Evolutionary conservation across 345 rosid species (phyloP).

Genomic region (Arabidopsis thaliana): DNA sequence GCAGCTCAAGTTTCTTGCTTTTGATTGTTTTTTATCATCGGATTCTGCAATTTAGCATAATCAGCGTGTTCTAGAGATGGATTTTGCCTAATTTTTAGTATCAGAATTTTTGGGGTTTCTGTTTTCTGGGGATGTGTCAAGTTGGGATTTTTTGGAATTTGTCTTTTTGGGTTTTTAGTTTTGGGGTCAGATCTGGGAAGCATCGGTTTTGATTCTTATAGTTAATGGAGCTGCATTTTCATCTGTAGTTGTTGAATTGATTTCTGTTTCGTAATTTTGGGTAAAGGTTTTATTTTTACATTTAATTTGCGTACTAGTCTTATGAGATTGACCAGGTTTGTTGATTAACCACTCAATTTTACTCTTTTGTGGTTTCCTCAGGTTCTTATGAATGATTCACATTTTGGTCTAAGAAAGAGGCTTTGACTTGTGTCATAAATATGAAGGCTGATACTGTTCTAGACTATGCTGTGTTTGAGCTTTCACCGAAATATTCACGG

Average conservation of each 20-base stretch:
- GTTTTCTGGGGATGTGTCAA: constrained; percentile 15
- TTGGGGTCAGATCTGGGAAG: constrained; percentile 41
- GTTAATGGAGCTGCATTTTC: constrained; percentile 6
- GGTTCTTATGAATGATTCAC: constrained; percentile 20
- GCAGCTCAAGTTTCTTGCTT: constrained; percentile 9
- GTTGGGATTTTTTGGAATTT: background rate
- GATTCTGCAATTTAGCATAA: constrained; percentile 11
- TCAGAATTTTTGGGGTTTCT: background rate
- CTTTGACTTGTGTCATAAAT: constrained; percentile 46
- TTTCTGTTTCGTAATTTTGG: background rate
- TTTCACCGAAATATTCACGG: constrained; percentile 78
- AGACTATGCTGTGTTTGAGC: constrained; percentile 81
- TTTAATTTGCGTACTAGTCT: constrained; percentile 9
- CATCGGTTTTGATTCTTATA: constrained; percentile 11
- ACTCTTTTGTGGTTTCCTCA: constrained; percentile 1
- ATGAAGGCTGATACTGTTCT: constrained; percentile 72
- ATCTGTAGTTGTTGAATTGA: constrained; percentile 11
- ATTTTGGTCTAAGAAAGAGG: constrained; percentile 17
- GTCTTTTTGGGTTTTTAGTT: constrained; percentile 4
- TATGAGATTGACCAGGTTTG: constrained; percentile 1
- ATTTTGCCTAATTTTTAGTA: background rate
- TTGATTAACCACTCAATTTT: background rate
- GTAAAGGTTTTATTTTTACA: constrained; percentile 20
- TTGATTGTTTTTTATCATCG: background rate
- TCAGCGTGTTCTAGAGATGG: background rate